A percentile compares a stretch with the other conserved stretches of the same genome.
Conservation (phyloP, 768 basidiomycete species). For the Boletus fagicola region DNA sequence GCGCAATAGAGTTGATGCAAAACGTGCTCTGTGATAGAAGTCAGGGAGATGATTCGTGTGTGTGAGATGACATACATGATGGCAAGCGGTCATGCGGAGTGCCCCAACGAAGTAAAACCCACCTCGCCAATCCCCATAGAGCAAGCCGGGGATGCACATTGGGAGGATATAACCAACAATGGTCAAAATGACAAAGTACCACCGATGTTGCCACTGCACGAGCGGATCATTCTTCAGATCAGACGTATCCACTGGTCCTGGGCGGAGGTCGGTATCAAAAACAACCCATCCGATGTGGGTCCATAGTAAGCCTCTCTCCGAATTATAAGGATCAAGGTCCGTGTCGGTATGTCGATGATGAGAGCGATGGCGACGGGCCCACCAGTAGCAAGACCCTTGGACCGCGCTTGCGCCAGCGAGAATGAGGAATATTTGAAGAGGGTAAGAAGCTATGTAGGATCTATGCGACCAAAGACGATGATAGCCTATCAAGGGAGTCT, state of each 20-base stretch:
- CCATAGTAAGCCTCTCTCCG: conserved; percentile 74
- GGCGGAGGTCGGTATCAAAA: conserved; percentile 66
- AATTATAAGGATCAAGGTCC: conserved; percentile 81
- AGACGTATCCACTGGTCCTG: conserved; percentile 70
- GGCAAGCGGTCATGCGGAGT: conserved; percentile 67
- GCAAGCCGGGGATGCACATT: conserved; percentile 61
- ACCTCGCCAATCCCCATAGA: conserved; percentile 76
- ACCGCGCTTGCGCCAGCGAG: conserved; percentile 79
- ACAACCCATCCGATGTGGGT: conserved; percentile 86
- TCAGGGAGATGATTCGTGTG: conserved; percentile 2
- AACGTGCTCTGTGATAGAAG: conserved; percentile 61
- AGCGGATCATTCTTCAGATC: conserved; percentile 70
- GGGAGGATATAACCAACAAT: conserved; percentile 74
- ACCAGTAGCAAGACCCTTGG: conserved; percentile 86
- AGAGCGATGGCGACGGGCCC: conserved; percentile 80
- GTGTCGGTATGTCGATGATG: conserved; percentile 87
- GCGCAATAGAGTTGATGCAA: conserved; percentile 86
- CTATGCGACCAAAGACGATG: conserved; percentile 87
- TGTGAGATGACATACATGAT: conserved; percentile 59
- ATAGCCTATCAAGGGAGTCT: conserved; percentile 48
- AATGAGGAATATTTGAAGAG: conserved; percentile 68
- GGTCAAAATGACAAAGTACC: conserved; percentile 62
- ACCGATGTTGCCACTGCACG: conserved; percentile 74
- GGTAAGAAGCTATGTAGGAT: conserved; percentile 72
- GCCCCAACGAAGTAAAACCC: conserved; percentile 78